These are phyloP conservation scores for Fusarium albidum DNA, from an alignment of 2,329 filamentous ascomycete genomes.

Conservation along the genomic window DNA sequence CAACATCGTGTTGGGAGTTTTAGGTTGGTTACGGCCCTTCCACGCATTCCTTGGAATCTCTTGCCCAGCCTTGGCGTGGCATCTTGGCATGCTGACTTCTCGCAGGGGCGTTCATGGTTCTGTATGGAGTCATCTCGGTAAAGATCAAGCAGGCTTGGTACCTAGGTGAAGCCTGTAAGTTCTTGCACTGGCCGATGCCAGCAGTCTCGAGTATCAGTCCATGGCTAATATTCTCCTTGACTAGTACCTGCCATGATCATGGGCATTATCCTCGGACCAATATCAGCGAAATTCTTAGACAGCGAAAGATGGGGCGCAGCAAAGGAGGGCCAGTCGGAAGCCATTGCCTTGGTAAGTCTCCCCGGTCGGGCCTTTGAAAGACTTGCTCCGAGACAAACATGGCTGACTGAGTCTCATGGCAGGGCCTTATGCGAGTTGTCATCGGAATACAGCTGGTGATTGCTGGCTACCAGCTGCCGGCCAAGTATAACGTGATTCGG, in stretches of 20 bases:
- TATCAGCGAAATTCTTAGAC: constrained; percentile 62
- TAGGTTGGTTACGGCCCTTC: constrained; percentile 46
- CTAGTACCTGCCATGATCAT: constrained; percentile 63
- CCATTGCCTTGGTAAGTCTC: constrained; percentile 50
- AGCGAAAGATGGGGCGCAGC: constrained; percentile 41
- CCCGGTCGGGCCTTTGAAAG: not conserved
- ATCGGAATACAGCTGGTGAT: constrained; percentile 71
- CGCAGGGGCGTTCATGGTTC: constrained; percentile 55
- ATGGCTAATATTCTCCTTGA: not conserved
- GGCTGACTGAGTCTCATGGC: not conserved
- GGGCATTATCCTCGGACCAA: constrained; percentile 63
- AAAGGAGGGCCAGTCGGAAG: constrained; percentile 42
- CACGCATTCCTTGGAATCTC: not conserved
- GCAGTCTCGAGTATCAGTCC: not conserved
- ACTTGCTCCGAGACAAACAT: not conserved
- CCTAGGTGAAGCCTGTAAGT: constrained; percentile 61
- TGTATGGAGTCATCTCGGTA: constrained; percentile 59
- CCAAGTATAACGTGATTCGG: constrained; percentile 58
- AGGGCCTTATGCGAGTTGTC: constrained; percentile 64
- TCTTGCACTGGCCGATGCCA: not conserved
- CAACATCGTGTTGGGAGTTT: constrained; percentile 57
- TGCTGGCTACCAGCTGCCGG: constrained; percentile 68
- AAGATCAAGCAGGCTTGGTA: constrained; percentile 63
- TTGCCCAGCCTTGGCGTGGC: constrained; percentile 13
- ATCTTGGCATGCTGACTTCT: constrained; percentile 19